Evolutionary conservation across 2,329 filamentous ascomycete genomes (phyloP), one percentile per base, ranked within the genome.

Genomic region (Phaeosphaeria sp.): DNA sequence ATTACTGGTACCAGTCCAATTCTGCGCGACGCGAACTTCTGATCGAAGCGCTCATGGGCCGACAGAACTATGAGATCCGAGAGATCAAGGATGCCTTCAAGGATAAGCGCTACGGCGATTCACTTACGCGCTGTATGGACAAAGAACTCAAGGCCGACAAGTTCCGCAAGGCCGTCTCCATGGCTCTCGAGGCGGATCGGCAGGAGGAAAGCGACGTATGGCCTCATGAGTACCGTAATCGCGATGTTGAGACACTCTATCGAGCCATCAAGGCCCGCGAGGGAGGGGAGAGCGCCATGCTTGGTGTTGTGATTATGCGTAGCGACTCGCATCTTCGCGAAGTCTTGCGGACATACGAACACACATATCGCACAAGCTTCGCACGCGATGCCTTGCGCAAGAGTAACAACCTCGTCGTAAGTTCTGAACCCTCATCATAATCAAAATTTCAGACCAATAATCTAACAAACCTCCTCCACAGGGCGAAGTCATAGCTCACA

Each of bases 101-200:
- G 50, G 94, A 98, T 75, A 96, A 96, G 73, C 93, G 96, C 65
- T 98, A 98, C 77, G 82, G 85, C 51, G 91, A 98, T 77, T 90
- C 87, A 62, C 80, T 98, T 52, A 85, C 85, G 54, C 87, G 88
- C 69, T 97, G 93, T 78, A 96, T 98, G 90, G 90, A 90, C 73
- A 91, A 89, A 49, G 95, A 99, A 79, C 83, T 99, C 39, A 94
- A 93, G 71, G 92, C 95, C 62, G 93, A 98, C 78, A 98, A 98
- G 78, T 99, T 98, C 81, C 93, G 96, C 62, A 89, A 88, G 63
- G 93, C 93, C 0, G 88, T 99, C 3, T 73, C 98, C 58, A 83
- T 93, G 72, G 92, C 91, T 6, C 83, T 99, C 0, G 92, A 97
- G 56, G 93, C 90, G 75, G 82, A 87, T 55, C 82, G 93, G 11